Base-by-base conservation (phyloP, 2,329 filamentous ascomycete species). In the Boeremia lycopersici region DNA sequence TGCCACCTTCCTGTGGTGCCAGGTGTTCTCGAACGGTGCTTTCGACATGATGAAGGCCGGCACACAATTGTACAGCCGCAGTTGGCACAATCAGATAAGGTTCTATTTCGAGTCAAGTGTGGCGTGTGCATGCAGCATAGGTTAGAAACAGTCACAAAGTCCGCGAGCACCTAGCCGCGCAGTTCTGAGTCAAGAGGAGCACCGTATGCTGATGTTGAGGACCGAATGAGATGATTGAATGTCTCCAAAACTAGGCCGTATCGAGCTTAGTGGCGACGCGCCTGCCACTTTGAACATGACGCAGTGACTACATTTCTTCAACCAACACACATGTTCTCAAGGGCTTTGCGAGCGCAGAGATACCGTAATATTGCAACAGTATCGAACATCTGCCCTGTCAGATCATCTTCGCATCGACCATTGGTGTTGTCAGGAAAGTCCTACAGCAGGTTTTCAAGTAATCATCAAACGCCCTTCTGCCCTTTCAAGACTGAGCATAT, bases 1-100 rank as follows among this genome's bases (percentile, higher is more conserved):
- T 11, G 92, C 92, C 31, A 98, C 93, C 64, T 87, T 90, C 44
- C 93, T 89, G 61, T 93, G 89, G 60, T 90, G 86, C 78, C 93
- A 98, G 28, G 89, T 76, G 70, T 98, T 98, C 36, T 85, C 84
- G 54, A 93, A 72, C 28, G 63, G 38, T 33, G 30, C 45, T 35
- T 41, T 56, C 15, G 36, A 46, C 48, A 50, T 36, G 30, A 19
- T 31, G 25, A 11, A 36, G 12, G 26, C n/a, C 23, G 30, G 39
- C 31, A 29, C 9, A 35, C 17, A 28, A 31, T 8, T 30, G 12
- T 11, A 25, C 4, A 1, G 31, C 39, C 26, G 13, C 17, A 19
- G 29, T 23, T 31, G 29, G n/a, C 38, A 30, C 26, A 17, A 34
- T 35, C 5, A 5, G 36, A 10, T 19, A 33, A 15, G 15, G 36